Base-by-base conservation (phyloP, 164 flowering plant genomes). In the Nelumbo lutea region DNA sequence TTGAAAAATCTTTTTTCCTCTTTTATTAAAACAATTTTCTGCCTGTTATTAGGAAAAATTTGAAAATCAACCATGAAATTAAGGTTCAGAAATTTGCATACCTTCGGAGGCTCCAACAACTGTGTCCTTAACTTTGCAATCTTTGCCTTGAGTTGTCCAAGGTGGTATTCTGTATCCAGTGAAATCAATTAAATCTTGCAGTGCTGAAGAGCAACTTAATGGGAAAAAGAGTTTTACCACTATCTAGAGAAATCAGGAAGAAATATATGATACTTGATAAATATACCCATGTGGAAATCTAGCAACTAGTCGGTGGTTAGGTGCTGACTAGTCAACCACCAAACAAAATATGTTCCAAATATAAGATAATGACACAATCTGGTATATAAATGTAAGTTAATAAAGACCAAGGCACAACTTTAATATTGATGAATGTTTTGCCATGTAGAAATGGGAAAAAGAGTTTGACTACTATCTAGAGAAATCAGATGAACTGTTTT, bases 121-220 rank as follows among this genome's bases (percentile, higher is more conserved):
- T 96, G 99, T 50, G 98, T 96, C 88, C 99, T 84, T 47, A 96
- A 80, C 79, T 91, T 96, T 51, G 99, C 99, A 72, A 96, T 88
- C 85, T 96, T 96, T 62, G 99, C 99, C 87, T 96, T 96, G 70
- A 96, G 96, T 81, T 96, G 99, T 70, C 99, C 98, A 73, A 96
- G 90, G 87, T 96, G 99, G 82, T 96, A 96, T 75, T 93, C 99
- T 96, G 86, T 68, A 73, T 45, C 40, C 13, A 75, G 14, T 41
- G 43, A 51, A 65, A 42, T 10, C 42, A 64, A 56, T 57, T 65
- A 58, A 42, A 60, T 13, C 7, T 47, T 60, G 46, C 51, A 47
- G 51, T 68, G n/a, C 45, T 4, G 59, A 39, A 47, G 1, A 68
- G 5, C 63, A 59, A 51, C 2, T 10, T 44, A 55, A 4, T 11